phyloP scores from a whole-genome alignment of 2,329 filamentous ascomycete genomes.

The Phyllosticta paracitricarpa region DNA sequence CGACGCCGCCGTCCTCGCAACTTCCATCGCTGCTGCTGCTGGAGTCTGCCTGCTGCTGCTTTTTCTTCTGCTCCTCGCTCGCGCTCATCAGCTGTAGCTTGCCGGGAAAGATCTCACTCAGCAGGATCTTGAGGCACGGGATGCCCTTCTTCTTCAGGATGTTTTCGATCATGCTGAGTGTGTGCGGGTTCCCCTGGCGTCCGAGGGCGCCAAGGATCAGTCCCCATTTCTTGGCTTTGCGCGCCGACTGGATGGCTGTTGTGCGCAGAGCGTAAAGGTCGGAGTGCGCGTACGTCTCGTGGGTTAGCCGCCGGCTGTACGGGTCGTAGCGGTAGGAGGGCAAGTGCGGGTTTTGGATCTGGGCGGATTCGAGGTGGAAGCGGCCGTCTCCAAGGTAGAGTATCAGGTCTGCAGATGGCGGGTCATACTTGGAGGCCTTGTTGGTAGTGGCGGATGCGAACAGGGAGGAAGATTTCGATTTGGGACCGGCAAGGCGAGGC shows the following conservation, averaged over 20 bases:
- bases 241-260: conserved; percentile 66
- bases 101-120: conserved; percentile 93
- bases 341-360: conserved; percentile 92
- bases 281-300: conserved; percentile 83
- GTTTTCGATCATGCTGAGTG: conserved; percentile 74
- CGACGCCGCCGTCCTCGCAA: conserved; percentile 52
- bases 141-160: conserved; percentile 62
- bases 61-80: neutral
- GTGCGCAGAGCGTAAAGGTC: conserved; percentile 78
- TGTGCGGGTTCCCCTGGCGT: conserved; percentile 90
- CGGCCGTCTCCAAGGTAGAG: conserved; percentile 86
- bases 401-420: conserved; percentile 57
- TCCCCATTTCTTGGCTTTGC: conserved; percentile 78
- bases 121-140: conserved; percentile 71
- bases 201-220: conserved; percentile 88
- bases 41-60: conserved; percentile 37
- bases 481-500: conserved; percentile 46
- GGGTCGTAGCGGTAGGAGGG: conserved; percentile 96
- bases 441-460: conserved; percentile 22
- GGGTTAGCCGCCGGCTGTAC: conserved; percentile 82
- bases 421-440: conserved; percentile 27
- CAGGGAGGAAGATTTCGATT: neutral
- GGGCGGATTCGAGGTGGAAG: conserved; percentile 94
- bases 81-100: conserved; percentile 77
- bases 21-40: too few species aligned